Percentiles rank a stretch among this genome's conserved stretches.
Evolutionary conservation across 352 stramenopile genomes (phyloP).

Genomic region (Pythium utonaiense): DNA sequence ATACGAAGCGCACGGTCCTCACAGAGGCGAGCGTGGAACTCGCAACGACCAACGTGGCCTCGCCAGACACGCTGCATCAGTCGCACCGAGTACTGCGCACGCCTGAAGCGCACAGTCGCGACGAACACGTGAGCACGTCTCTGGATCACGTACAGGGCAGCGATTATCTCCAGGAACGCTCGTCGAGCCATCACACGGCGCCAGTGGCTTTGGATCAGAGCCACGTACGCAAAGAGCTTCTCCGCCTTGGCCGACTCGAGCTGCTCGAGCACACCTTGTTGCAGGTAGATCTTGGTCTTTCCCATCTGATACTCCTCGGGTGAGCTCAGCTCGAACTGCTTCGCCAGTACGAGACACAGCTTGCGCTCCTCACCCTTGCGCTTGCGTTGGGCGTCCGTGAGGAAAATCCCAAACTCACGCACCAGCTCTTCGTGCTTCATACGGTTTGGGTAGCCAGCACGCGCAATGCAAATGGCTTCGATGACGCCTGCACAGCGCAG

Average conservation of each 20-base stretch:
- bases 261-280: slow-evolving; percentile 73
- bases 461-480: slow-evolving; percentile 73
- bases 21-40: slow-evolving; percentile 24
- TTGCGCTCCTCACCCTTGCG: slow-evolving; percentile 16
- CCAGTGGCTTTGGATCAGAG: slow-evolving; percentile 63
- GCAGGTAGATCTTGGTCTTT: slow-evolving; percentile 84
- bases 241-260: slow-evolving; percentile 61
- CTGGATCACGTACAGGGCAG: slow-evolving; percentile 45
- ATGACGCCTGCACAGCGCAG: slow-evolving; percentile 80
- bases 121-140: slow-evolving; percentile 48
- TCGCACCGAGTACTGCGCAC: slow-evolving; percentile 15
- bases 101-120: slow-evolving; percentile 30
- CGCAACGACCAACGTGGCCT: slow-evolving; percentile 27
- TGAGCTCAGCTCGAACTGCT: slow-evolving; percentile 54
- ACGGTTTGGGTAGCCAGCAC: slow-evolving; percentile 72
- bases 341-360: slow-evolving; percentile 54
- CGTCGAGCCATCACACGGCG: slow-evolving; percentile 39
- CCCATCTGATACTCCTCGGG: slow-evolving; percentile 81
- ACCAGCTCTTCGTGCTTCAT: slow-evolving; percentile 75
- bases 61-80: slow-evolving; percentile 36
- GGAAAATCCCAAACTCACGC: slow-evolving; percentile 64
- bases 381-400: slow-evolving; percentile 37
- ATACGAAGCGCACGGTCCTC: slow-evolving; percentile 40
- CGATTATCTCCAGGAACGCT: slow-evolving; percentile 30
- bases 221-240: slow-evolving; percentile 62